Conservation (phyloP, 164 flowering plant species). For the Chimonanthus salicifolius region DNA sequence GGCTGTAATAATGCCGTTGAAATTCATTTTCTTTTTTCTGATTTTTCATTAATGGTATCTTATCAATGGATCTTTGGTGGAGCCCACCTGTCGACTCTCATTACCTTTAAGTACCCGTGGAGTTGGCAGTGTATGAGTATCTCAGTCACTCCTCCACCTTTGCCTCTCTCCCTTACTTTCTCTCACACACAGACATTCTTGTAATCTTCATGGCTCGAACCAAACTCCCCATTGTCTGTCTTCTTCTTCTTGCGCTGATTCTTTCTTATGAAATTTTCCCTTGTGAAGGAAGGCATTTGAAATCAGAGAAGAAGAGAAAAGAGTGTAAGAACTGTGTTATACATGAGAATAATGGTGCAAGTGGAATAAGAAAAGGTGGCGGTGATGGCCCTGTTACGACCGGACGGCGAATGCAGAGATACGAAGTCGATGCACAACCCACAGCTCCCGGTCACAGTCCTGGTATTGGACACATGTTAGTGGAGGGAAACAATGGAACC, state of each 20-base stretch:
- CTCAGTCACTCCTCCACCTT: neutral
- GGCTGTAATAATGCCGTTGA: neutral
- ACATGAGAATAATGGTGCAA: neutral
- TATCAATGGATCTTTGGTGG: neutral
- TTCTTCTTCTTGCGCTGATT: neutral
- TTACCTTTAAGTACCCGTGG: neutral
- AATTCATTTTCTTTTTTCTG: neutral
- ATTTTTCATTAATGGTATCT: neutral
- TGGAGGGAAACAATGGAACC: neutral
- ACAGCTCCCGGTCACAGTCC: neutral
- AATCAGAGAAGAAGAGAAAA: neutral
- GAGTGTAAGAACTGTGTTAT: neutral
- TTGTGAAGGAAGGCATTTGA: neutral
- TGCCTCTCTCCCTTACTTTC: neutral
- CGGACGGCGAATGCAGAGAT: neutral
- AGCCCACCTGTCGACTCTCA: neutral
- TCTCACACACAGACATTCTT: neutral
- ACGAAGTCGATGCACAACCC: neutral
- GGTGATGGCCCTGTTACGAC: neutral
- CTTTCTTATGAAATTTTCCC: neutral
- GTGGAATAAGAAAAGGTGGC: neutral
- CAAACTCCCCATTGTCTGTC: neutral
- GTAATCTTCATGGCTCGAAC: neutral
- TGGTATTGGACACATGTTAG: neutral
- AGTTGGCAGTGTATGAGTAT: neutral